Evolutionary conservation across 1,284 basidiomycete species (phyloP), one percentile per base, ranked within the genome.

Genomic region (Singerocomus inundabilis): DNA sequence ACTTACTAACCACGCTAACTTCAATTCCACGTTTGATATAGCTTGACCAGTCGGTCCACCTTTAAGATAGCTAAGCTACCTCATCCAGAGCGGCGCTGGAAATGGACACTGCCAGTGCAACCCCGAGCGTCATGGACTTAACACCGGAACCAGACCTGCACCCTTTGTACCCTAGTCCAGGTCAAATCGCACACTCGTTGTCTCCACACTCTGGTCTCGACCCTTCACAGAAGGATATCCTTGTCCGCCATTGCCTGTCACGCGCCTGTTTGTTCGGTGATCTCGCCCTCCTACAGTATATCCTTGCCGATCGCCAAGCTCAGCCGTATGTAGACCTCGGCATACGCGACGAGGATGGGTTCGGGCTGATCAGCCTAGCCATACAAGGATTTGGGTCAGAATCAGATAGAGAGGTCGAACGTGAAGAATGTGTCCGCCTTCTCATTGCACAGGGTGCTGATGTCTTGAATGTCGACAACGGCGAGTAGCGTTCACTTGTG

Each of bases 351-450:
- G 92, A 94, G 48, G 92, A 94, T 57, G 90, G 89, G 13, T 73
- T 91, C 46, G 84, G 87, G 36, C 72, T 93, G 38, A 78, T 93
- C 61, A 91, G 86, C 58, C 76, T 84, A 53, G 76, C 86, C n/a
- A 89, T 93, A 57, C 80, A 89, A 55, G 86, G 88, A 9, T 94
- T 93, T 66, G 89, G 90, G 21, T 81, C 84, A 44, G 88, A 90
- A 51, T 78, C 79, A n/a, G 88, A 91, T 55, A 79, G 84, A 57
- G 88, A 91, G 51, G 77, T 91, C 13, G 92, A 94, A 63, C 78
- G 88, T 53, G 92, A 96, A 67, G 93, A 97, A 68, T 89, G 85
- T 52, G 88, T 95, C 2, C 76, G 93, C 45, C 69, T 92, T 37
- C 74, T 97, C 31, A 82, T 93, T 15, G 78, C 82, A 39, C 84